Evolutionary conservation across 192 early-diverging fungal species (phyloP).

Genomic region (Backusella parvicylindrica): DNA sequence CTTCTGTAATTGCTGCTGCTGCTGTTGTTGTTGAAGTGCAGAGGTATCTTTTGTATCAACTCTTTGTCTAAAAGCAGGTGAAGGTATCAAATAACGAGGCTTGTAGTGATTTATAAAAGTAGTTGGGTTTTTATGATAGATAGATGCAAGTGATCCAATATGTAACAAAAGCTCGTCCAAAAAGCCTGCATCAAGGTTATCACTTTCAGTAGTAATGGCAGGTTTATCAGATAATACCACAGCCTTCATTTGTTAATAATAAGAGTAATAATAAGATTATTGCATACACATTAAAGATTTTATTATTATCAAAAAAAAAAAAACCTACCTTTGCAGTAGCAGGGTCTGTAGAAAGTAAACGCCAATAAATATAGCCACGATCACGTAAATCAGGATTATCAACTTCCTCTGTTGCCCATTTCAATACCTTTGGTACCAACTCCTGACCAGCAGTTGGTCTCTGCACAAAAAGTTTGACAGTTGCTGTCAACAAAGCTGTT

Average conservation of each 20-base stretch:
- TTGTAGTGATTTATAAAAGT: constrained; percentile 76
- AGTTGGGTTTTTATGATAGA: constrained; percentile 90
- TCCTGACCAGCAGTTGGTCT: constrained; percentile 89
- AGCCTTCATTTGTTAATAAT: constrained; percentile 43
- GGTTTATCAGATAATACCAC: constrained; percentile 93
- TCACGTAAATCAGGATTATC: constrained; percentile 98
- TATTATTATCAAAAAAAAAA: too few species aligned
- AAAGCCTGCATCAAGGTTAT: constrained; percentile 81
- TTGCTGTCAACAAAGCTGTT: constrained; percentile 88
- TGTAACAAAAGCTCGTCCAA: constrained; percentile 87
- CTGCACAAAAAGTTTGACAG: constrained; percentile 95
- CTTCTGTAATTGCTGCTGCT: not conserved
- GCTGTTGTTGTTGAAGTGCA: not conserved
- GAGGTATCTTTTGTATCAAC: not conserved
- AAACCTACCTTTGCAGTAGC: constrained; percentile 70
- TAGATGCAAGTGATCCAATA: constrained; percentile 82
- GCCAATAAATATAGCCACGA: constrained; percentile 98
- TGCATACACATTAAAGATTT: not conserved
- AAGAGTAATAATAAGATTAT: not conserved
- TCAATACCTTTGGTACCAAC: constrained; percentile 89
- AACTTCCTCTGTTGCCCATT: constrained; percentile 90
- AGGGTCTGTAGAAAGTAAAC: constrained; percentile 92
- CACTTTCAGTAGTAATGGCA: constrained; percentile 90
- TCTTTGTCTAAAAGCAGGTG: constrained; percentile 41
- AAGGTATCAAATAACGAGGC: constrained; percentile 47